Evolutionary conservation across 2,329 filamentous ascomycete species (phyloP).

Genomic region (Thelonectria blattea): DNA sequence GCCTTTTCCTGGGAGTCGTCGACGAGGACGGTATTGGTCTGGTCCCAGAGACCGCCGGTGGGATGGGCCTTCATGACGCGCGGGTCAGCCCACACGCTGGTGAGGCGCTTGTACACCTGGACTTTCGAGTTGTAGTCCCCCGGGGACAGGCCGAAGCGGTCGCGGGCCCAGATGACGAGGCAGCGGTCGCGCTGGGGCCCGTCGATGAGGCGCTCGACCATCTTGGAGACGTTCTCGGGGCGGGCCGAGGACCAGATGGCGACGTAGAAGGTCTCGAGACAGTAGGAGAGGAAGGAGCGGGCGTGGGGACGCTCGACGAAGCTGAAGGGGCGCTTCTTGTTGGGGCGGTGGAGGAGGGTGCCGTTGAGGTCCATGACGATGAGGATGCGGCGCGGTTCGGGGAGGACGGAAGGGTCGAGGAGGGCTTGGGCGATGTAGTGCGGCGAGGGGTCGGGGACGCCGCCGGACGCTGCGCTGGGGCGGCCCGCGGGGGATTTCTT

Average conservation of each 20-base stretch:
- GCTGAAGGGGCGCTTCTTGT: constrained; percentile 49
- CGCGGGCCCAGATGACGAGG: constrained; percentile 77
- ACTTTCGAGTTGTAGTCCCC: constrained; percentile 73
- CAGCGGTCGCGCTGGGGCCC: constrained; percentile 59
- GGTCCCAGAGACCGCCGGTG: constrained; percentile 67
- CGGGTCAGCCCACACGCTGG: constrained; percentile 69
- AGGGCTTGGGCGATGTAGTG: constrained; percentile 66
- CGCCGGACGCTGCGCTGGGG: constrained; percentile 55
- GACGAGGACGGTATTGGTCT: constrained; percentile 86
- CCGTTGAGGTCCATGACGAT: constrained; percentile 94
- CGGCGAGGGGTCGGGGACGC: constrained; percentile 64
- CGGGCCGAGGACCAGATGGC: constrained; percentile 92
- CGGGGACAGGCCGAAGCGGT: constrained; percentile 71
- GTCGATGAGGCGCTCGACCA: constrained; percentile 70
- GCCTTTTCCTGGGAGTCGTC: constrained; percentile 87
- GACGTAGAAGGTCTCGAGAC: constrained; percentile 76
- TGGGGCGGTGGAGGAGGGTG: constrained; percentile 78
- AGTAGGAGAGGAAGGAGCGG: constrained; percentile 71
- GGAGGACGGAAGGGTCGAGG: constrained; percentile 48
- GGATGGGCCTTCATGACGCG: constrained; percentile 53
- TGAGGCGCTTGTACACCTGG: constrained; percentile 89
- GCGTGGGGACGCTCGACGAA: constrained; percentile 75
- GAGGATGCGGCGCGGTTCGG: constrained; percentile 68
- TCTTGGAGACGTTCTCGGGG: constrained; percentile 71
- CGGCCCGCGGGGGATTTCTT: neutral